Base-by-base conservation (phyloP, 148 eudicot species). In the Nepenthes mirabilis region DNA sequence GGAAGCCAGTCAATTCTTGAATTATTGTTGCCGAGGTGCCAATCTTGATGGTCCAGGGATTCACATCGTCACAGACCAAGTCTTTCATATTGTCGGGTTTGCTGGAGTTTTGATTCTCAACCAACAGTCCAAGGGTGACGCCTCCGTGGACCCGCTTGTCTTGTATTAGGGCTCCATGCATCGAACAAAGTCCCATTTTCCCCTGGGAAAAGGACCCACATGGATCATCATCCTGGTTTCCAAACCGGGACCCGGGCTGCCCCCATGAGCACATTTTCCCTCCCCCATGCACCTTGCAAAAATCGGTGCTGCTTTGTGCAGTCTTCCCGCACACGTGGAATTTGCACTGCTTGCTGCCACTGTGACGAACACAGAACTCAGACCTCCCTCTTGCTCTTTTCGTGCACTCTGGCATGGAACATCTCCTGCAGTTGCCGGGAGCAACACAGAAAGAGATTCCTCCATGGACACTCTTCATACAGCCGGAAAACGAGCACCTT, bases 141-240 rank as follows among this genome's bases (percentile, higher is more conserved):
- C 88, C 99, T 36, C 99, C 99, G 47, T 94, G 99, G 58, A 94
- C 91, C 74, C 99, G 83, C 53, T 84, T 86, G 74, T 93, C 99
- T 72, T 88, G 96, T 14, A 88, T 80, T 52, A 88, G 70, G 57
- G 88, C 95, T 35, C 91, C 83, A 63, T 93, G 98, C 48, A 83
- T 75, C 14, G 85, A 60, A 68, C 98, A 93, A 0, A 88, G 78
- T 11, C 96, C 86, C 1, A 73, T 72, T 68, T 73, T 81, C 33
- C 86, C 90, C 66, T 86, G 74, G 34, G 90, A 73, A 71, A 84
- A 77, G 34, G 83, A 70, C 37, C 74, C 72, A 68, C 98, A 88
- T 10, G 80, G 74, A 53, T 62, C 83, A 64, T 83, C 88, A 9
- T 71, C 73, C 10, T 10, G 52, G 35, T 23, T 23, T 23, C 23